These are phyloP conservation scores for Acanthamoeba sp. DNA, from an alignment of 208 protist genomes.

Conservation along the genomic window DNA sequence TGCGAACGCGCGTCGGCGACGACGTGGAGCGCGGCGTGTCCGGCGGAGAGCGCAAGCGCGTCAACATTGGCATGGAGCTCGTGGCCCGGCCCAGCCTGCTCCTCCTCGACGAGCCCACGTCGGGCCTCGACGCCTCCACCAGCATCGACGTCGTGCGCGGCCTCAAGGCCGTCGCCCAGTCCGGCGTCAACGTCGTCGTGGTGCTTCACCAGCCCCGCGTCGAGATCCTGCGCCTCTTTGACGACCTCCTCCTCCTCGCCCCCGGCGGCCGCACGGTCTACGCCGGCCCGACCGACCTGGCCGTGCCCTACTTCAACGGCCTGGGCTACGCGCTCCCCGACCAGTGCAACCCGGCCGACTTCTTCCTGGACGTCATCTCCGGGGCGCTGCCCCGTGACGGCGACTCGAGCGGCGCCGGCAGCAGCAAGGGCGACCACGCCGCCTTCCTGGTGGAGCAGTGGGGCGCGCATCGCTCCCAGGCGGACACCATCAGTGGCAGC, in stretches of 20 bases:
- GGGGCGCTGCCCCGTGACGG: neutral
- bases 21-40: conserved; percentile 82
- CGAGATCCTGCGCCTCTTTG: conserved; percentile 82
- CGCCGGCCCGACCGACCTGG: neutral
- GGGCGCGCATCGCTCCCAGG: neutral
- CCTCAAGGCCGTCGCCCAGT: neutral
- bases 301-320: conserved; percentile 12
- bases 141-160: conserved; percentile 20
- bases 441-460: neutral
- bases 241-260: conserved; percentile 79
- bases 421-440: neutral
- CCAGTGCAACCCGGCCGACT: conserved; percentile 37
- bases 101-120: conserved; percentile 87
- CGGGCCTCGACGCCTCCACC: conserved; percentile 71
- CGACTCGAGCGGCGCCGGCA: neutral
- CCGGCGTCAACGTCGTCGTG: conserved; percentile 79
- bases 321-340: neutral
- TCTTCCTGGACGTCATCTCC: conserved; percentile 62
- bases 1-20: conserved; percentile 80
- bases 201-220: conserved; percentile 84
- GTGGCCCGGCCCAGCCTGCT: conserved; percentile 82
- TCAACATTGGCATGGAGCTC: conserved; percentile 86
- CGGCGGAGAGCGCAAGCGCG: conserved; percentile 85
- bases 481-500: neutral
- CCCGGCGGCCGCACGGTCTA: conserved; percentile 64